Conservation (phyloP, 108 stramenopile species). For the Nitzschia inconspicua region DNA sequence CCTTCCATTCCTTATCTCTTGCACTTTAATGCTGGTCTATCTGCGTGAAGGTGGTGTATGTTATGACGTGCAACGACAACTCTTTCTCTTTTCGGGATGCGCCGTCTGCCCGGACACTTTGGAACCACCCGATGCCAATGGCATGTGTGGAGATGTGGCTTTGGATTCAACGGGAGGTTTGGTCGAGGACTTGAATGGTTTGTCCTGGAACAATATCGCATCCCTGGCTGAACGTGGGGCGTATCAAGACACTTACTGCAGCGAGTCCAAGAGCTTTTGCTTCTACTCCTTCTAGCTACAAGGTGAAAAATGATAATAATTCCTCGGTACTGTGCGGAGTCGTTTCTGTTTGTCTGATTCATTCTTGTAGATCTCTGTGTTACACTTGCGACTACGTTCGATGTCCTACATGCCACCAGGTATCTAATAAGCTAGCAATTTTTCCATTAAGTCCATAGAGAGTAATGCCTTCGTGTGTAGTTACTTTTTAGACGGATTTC, state of each 20-base stretch:
- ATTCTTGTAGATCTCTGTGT: too few species aligned
- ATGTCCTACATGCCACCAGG: too few species aligned
- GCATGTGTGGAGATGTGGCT: background rate
- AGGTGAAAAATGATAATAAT: too few species aligned
- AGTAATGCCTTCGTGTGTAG: too few species aligned
- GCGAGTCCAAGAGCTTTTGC: conserved; percentile 12
- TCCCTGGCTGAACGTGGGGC: conserved; percentile 6
- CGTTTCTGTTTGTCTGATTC: too few species aligned
- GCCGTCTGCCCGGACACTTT: conserved; percentile 12
- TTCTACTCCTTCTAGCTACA: too few species aligned
- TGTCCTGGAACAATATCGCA: background rate
- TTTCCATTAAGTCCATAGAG: too few species aligned
- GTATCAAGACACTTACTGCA: conserved; percentile 15
- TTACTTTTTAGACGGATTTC: too few species aligned
- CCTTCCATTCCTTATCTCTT: conserved; percentile 11
- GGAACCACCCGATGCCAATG: conserved; percentile 1
- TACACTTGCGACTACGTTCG: too few species aligned
- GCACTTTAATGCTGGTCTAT: conserved; percentile 12
- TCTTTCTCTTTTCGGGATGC: conserved; percentile 22
- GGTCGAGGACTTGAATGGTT: background rate
- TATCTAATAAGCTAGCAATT: too few species aligned
- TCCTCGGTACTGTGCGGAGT: too few species aligned
- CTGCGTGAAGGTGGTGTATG: conserved; percentile 25
- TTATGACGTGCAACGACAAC: conserved; percentile 5
- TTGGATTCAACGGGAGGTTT: background rate